Evolutionary conservation across 106 monocot genomes (phyloP), one percentile per base, ranked within the genome.

Genomic region (Acorus gramineus): DNA sequence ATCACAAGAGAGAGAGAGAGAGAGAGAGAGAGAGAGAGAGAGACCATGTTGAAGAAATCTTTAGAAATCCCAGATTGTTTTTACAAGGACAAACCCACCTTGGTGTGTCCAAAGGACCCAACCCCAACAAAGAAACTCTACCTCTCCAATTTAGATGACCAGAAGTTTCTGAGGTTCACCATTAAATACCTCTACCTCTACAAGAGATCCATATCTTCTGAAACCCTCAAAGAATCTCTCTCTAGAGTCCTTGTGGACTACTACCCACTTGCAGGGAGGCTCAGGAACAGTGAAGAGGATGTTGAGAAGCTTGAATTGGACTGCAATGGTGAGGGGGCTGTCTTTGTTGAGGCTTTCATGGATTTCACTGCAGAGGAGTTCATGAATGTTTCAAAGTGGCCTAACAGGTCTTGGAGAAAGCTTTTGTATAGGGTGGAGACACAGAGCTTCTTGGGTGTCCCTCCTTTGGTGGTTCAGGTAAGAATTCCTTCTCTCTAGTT

Each of bases 61-160:
- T 58, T 81, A 3, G 82, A 91, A 58, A 78, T 90, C 42, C 85
- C 80, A 5, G 87, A 85, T 44, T 87, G 87, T 74, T 54, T 54
- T 59, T 85, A 85, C 87, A 59, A 64, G 47, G 64, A 56, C 4
- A 81, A 74, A 46, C 72, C 85, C 46, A 14, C 28, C 9, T 55
- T 85, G 47, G 75, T 98, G 8, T 7, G 55, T 3, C 96, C 96
- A 46, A 71, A 57, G 42, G 14, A 28, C 9, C 10, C 72, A 14
- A 85, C 85, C 1, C 82, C 80, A 3, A 73, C 55, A 2, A 79
- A 83, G 81, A 68, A 69, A 6, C 77, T 98, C 53, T 79, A 85
- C 75, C 83, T 98, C 50, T 98, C 96, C 46, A 87, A 83, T 79
- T 78, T 98, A 10, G 96, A 98, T 55, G 87, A 88, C 69, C 96